Conservation (phyloP, 805 yeast genomes). For the Myxozyma sirexii region DNA sequence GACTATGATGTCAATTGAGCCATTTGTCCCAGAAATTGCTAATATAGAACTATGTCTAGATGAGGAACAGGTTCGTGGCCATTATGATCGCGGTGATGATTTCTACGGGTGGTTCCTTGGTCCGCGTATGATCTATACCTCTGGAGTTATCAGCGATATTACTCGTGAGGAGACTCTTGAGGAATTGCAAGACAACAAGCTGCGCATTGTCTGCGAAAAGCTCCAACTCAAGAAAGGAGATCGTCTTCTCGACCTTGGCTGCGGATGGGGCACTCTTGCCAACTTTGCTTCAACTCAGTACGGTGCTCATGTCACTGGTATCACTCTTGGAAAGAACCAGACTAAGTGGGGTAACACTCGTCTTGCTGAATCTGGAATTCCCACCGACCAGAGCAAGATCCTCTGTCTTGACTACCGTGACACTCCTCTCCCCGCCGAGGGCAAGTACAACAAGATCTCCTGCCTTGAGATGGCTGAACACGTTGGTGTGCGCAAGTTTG, state of each 20-base stretch:
- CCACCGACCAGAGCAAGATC: conserved; percentile 69
- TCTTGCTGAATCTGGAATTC: conserved; percentile 68
- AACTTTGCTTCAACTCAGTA: conserved; percentile 78
- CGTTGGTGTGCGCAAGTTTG: conserved; percentile 86
- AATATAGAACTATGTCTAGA: conserved; percentile 50
- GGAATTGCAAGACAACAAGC: conserved; percentile 82
- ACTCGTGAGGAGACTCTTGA: conserved; percentile 67
- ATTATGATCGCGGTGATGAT: conserved; percentile 95
- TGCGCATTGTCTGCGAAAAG: conserved; percentile 85
- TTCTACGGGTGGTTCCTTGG: conserved; percentile 93
- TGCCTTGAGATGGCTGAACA: conserved; percentile 96
- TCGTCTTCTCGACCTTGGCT: conserved; percentile 78
- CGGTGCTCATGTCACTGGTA: conserved; percentile 86
- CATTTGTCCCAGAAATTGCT: too few species aligned
- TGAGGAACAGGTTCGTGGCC: conserved; percentile 94
- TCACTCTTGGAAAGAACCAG: conserved; percentile 88
- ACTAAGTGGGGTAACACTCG: conserved; percentile 83
- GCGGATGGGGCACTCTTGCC: conserved; percentile 96
- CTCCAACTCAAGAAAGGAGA: conserved; percentile 75
- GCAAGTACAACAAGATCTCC: conserved; percentile 79
- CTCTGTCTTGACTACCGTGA: conserved; percentile 89
- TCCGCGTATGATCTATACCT: conserved; percentile 91
- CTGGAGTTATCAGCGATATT: conserved; percentile 79
- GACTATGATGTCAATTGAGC: not conserved
- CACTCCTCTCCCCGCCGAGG: conserved; percentile 68